phyloP scores from a whole-genome alignment of 768 basidiomycete genomes.

The Hygrocybe punicea region DNA sequence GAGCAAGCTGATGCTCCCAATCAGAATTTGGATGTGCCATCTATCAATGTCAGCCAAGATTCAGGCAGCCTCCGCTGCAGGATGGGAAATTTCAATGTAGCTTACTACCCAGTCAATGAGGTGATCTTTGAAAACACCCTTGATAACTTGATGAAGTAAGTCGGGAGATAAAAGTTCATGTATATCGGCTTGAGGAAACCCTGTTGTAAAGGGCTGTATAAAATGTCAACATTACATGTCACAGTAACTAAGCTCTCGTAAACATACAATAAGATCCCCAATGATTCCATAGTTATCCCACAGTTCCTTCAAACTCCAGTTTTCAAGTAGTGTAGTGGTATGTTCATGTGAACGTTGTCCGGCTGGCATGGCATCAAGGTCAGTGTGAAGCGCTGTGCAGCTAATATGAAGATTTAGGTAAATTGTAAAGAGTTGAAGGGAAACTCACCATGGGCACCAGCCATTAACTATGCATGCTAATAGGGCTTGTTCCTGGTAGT shows the following conservation, averaged over 20 bases:
- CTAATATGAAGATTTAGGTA: constrained; percentile 14
- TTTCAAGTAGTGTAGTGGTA: constrained; percentile 19
- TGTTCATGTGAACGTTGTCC: constrained; percentile 15
- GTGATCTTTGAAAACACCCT: constrained; percentile 42
- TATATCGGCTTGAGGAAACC: constrained; percentile 37
- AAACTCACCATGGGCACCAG: constrained; percentile 30
- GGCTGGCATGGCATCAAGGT: constrained; percentile 25
- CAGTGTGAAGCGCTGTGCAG: constrained; percentile 20
- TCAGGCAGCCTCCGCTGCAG: constrained; percentile 13
- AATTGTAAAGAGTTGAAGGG: background rate
- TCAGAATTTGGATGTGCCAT: background rate
- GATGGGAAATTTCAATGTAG: constrained; percentile 24
- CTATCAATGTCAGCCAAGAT: constrained; percentile 36
- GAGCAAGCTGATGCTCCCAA: background rate
- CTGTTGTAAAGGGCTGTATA: constrained; percentile 32
- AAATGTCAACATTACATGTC: background rate
- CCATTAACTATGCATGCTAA: constrained; percentile 32
- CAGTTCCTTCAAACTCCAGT: constrained; percentile 15
- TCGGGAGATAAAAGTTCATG: constrained; percentile 32
- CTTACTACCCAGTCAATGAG: constrained; percentile 35
- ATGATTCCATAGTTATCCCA: constrained; percentile 35
- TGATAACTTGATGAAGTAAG: constrained; percentile 41
- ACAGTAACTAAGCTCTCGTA: background rate
- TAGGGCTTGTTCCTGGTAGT: constrained; percentile 38
- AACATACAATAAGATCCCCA: constrained; percentile 30